phyloP scores from a whole-genome alignment of 305 asterid species.

The Fraxinus platypoda region DNA sequence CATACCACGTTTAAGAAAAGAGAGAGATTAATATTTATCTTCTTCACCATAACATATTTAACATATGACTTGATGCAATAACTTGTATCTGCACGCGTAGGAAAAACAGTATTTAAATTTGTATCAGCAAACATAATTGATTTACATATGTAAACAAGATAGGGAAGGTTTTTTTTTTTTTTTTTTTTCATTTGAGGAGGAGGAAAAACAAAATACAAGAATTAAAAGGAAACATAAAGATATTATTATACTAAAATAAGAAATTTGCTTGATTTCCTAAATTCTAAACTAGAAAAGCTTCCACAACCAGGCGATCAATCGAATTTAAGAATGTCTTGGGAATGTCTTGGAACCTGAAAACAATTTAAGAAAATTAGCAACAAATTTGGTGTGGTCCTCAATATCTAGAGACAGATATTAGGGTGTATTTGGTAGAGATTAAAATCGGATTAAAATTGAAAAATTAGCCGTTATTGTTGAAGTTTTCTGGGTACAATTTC shows the following conservation, averaged over 20 bases:
- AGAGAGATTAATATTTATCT: too few species aligned
- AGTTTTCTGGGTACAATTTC: conserved; percentile 1
- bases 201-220: not conserved
- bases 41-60: not conserved
- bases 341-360: conserved; percentile 42
- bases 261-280: conserved; percentile 7
- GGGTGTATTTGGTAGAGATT: too few species aligned
- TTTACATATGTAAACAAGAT: not conserved
- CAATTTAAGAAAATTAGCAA: not conserved
- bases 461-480: too few species aligned
- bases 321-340: conserved; percentile 21
- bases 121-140: not conserved
- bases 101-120: not conserved
- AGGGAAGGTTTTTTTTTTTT: not conserved
- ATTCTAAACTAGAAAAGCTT: conserved; percentile 9
- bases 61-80: not conserved
- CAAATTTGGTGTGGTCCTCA: not conserved
- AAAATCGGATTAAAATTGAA: too few species aligned
- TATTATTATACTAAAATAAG: conserved; percentile 13
- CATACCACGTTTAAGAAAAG: too few species aligned
- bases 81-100: not conserved
- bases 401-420: not conserved
- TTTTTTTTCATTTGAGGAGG: not conserved
- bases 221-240: not conserved
- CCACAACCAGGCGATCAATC: conserved; percentile 13